These are phyloP conservation scores for Cucurbita pepo DNA, from an alignment of 306 rosid species.

Conservation along the genomic window DNA sequence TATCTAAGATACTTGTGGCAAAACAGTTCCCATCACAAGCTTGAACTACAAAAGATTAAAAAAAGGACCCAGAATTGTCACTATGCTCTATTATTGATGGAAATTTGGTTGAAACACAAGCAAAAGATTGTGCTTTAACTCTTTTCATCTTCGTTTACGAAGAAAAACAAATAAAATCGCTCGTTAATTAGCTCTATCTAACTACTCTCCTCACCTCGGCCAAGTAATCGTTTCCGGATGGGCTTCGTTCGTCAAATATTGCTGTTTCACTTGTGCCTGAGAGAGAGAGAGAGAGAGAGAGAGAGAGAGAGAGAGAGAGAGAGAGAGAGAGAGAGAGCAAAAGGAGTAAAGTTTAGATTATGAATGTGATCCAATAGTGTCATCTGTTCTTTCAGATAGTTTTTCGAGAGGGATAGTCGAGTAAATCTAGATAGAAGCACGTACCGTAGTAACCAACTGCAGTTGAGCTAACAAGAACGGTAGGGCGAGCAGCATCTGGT, in stretches of 20 bases:
- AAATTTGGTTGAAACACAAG: neutral
- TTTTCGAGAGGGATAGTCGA: neutral
- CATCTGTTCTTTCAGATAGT: neutral
- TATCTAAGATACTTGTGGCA: neutral
- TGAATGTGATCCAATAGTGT: neutral
- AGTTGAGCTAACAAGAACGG: conserved; percentile 81
- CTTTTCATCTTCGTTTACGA: neutral
- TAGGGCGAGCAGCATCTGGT: conserved; percentile 57
- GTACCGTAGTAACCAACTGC: conserved; percentile 94
- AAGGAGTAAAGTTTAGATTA: neutral
- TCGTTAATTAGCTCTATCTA: neutral
- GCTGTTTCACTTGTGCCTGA: conserved; percentile 71
- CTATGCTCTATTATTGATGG: neutral
- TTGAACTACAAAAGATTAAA: neutral
- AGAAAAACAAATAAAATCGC: neutral
- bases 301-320: too few species aligned
- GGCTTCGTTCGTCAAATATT: conserved; percentile 69
- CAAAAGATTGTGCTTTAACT: neutral
- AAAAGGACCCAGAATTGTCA: neutral
- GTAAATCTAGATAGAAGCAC: conserved; percentile 10
- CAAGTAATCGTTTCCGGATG: conserved; percentile 85
- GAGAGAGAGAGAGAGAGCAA: neutral
- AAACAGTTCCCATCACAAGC: neutral
- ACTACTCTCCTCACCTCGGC: conserved; percentile 49
- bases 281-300: neutral